These are phyloP conservation scores for Zygosaccharomyces sapae DNA, from an alignment of 1,139 yeast genomes.

Conservation along the genomic window DNA sequence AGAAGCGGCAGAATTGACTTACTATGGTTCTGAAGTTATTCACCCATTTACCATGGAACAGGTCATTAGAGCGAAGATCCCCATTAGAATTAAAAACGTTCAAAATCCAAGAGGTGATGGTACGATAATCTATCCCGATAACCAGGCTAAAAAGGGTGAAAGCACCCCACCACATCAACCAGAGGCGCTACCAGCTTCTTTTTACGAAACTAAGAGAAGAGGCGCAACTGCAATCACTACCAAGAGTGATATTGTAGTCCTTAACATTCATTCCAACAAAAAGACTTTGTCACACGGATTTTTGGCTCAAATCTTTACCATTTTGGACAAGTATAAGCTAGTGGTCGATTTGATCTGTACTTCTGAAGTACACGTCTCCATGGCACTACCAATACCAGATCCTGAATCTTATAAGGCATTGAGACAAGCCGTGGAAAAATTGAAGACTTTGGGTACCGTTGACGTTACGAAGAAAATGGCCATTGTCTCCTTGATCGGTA, in stretches of 20 bases:
- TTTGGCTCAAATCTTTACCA: conserved; percentile 82
- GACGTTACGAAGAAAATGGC: conserved; percentile 86
- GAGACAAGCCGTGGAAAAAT: conserved; percentile 68
- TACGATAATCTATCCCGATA: conserved; percentile 89
- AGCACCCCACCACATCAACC: conserved; percentile 95
- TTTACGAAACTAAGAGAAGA: conserved; percentile 48
- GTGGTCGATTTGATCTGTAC: conserved; percentile 96
- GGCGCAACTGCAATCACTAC: conserved; percentile 98
- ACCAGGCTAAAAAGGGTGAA: conserved; percentile 78
- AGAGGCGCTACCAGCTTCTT: conserved; percentile 52
- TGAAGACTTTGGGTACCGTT: conserved; percentile 77
- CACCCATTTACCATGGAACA: conserved; percentile 99
- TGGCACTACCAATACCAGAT: conserved; percentile 87
- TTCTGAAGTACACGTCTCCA: conserved; percentile 95
- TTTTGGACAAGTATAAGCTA: conserved; percentile 74
- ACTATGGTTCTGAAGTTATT: conserved; percentile 95
- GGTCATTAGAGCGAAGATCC: conserved; percentile 91
- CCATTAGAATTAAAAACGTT: conserved; percentile 93
- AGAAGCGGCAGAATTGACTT: conserved; percentile 96
- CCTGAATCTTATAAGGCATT: conserved; percentile 52
- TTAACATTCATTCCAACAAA: conserved; percentile 89
- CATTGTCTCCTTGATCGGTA: conserved; percentile 90
- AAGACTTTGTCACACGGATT: conserved; percentile 93
- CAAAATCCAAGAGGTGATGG: conserved; percentile 89
- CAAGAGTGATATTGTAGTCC: conserved; percentile 84